A percentile compares a stretch with the other conserved stretches of the same genome.
Conservation (phyloP, 257 asterid species). For the Petrea volubilis region DNA sequence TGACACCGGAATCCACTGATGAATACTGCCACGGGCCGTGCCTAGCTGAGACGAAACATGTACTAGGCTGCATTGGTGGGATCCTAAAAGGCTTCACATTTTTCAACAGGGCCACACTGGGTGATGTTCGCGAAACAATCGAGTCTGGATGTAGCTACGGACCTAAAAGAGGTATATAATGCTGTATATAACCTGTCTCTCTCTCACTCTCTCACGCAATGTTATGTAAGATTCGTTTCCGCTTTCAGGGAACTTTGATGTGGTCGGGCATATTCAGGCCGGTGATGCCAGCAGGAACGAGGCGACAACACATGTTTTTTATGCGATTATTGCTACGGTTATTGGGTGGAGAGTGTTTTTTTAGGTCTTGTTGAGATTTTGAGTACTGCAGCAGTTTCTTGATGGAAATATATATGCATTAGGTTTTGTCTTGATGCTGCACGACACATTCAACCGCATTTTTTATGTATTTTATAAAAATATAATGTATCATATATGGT, state of each 20-base stretch:
- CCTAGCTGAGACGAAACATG: constrained; percentile 60
- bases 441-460: no score
- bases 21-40: constrained; percentile 79
- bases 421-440: background rate
- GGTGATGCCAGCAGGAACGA: constrained; percentile 29
- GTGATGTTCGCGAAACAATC: constrained; percentile 51
- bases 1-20: constrained; percentile 55
- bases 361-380: constrained; percentile 12
- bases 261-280: constrained; percentile 51
- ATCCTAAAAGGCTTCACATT: constrained; percentile 46
- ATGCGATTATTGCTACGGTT: constrained; percentile 29
- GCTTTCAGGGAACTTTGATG: constrained; percentile 64
- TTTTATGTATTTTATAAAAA: no score
- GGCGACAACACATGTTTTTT: constrained; percentile 27
- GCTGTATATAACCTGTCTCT: background rate
- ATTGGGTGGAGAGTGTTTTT: constrained; percentile 27
- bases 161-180: constrained; percentile 54
- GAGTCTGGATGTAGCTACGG: constrained; percentile 73
- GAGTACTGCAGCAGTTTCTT: background rate
- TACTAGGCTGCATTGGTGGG: constrained; percentile 54
- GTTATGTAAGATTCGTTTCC: background rate
- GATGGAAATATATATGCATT: background rate
- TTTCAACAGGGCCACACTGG: constrained; percentile 55
- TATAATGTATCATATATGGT: no score
- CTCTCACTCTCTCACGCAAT: background rate